Conservation (phyloP, 257 asterid species). For the Osmanthus fragrans region DNA sequence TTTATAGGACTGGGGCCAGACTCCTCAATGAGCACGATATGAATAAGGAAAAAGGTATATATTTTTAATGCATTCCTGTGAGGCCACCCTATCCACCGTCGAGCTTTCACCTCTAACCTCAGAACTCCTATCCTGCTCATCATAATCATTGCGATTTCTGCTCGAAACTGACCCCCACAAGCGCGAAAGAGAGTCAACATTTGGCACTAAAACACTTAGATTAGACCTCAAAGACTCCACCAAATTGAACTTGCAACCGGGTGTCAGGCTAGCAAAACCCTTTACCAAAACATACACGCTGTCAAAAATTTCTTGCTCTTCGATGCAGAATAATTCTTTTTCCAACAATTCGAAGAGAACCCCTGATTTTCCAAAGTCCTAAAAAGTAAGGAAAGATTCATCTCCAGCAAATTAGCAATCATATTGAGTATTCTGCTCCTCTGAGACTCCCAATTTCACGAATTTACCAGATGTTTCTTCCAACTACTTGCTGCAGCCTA, state of each 20-base stretch:
- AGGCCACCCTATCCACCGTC: slow-evolving; percentile 60
- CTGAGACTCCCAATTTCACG: slow-evolving; percentile 89
- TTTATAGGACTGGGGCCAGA: slow-evolving; percentile 38
- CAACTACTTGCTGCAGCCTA: slow-evolving; percentile 62
- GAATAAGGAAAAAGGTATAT: slow-evolving; percentile 79
- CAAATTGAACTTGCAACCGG: slow-evolving; percentile 68
- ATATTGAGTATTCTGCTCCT: slow-evolving; percentile 69
- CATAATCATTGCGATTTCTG: slow-evolving; percentile 30
- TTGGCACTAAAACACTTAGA: slow-evolving; percentile 80
- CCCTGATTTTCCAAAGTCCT: slow-evolving; percentile 36
- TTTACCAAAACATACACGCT: slow-evolving; percentile 78
- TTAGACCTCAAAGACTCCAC: slow-evolving; percentile 90
- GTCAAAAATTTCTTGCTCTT: slow-evolving; percentile 85
- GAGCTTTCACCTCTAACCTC: slow-evolving; percentile 42
- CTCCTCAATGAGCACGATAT: slow-evolving; percentile 70
- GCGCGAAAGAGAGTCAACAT: slow-evolving; percentile 62
- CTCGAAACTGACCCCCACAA: slow-evolving; percentile 38
- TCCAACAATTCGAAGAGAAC: slow-evolving; percentile 82
- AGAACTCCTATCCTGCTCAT: slow-evolving; percentile 33
- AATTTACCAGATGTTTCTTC: slow-evolving; percentile 58
- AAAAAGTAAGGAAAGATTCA: slow-evolving; percentile 67
- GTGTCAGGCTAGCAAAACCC: slow-evolving; percentile 53
- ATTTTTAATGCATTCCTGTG: slow-evolving; percentile 85
- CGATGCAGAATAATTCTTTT: slow-evolving; percentile 79
- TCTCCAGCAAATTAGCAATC: slow-evolving; percentile 82